Base-by-base conservation (phyloP, 139 green algal genomes). In the Raphidocelis subcapitata region DNA sequence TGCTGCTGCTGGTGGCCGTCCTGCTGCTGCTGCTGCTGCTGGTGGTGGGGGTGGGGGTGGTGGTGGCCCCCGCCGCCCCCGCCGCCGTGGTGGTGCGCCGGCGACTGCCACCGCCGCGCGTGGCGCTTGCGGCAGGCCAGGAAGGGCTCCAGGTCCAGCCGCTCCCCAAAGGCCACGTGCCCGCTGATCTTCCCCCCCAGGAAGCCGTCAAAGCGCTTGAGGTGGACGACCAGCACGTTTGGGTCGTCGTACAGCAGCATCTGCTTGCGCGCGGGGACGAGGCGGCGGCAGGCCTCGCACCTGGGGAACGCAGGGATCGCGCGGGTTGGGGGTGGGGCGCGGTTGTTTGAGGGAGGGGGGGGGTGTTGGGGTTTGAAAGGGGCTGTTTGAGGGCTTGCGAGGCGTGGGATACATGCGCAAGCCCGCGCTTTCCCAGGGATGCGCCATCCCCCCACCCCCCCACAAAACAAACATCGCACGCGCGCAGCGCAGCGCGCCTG, bases 151-250 rank as follows among this genome's bases (percentile, higher is more conserved):
- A 97, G 47, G 72, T 95, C 76, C 32, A 98, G 76, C 8, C 37
- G 54, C 1, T 80, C 66, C 1, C 72, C 51, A 73, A 94, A 98
- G 36, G 88, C 85, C 14, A 98, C 83, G 67, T 87, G 80, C 23
- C 90, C 83, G 36, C 24, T 71, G 35, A 98, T 85, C 83, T 98
- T 98, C 67, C 41, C 59, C 1, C 70, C 72, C 36, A 67, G 64
- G 69, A 82, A 46, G 54, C 65, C 20, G 57, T 88, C 85, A 76
- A 95, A 95, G 54, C 90, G 87, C 73, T 97, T 97, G 20, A 97
- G 81, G 76, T 97, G 91, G n/a, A 95, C 72, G 10, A 87, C 80
- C 26, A 98, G 84, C 32, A 97, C 79, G 67, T 91, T 93, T 26
- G 94, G 94, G 32, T 90, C 79, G 21, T 86, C 73, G 26, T 94